These are phyloP conservation scores for Picea glauca DNA, from an alignment of 75 land plant genomes.

Conservation along the genomic window DNA sequence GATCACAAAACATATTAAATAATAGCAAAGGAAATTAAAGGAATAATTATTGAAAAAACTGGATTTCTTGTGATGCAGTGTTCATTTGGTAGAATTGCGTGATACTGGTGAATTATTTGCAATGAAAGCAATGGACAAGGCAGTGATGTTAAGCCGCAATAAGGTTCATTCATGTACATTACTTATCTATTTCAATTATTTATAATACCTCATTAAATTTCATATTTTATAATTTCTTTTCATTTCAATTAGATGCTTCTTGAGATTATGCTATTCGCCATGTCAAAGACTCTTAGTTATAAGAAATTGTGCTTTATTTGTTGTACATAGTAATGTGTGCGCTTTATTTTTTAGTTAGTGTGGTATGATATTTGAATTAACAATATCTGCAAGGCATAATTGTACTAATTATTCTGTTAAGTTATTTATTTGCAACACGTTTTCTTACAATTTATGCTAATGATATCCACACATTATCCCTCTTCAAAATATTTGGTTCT, in stretches of 20 bases:
- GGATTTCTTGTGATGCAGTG: slow-evolving; percentile 49
- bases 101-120: slow-evolving; percentile 82
- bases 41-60: background rate
- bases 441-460: background rate
- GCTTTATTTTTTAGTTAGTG: too few relatives aligned
- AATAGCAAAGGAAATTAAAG: background rate
- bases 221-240: background rate
- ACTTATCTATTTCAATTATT: background rate
- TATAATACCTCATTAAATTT: background rate
- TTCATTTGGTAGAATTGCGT: slow-evolving; percentile 86
- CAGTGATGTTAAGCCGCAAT: slow-evolving; percentile 80
- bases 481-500: too few relatives aligned
- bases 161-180: slow-evolving; percentile 43
- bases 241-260: background rate
- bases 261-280: background rate
- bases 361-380: background rate
- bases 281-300: background rate
- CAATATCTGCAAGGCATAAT: background rate
- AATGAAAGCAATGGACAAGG: slow-evolving; percentile 98
- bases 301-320: background rate
- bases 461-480: too few relatives aligned
- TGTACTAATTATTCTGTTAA: background rate
- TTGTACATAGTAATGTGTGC: too few relatives aligned
- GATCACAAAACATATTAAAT: background rate
- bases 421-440: background rate